phyloP scores from a whole-genome alignment of 2,329 filamentous ascomycete species.

The Penicillium frequentans region DNA sequence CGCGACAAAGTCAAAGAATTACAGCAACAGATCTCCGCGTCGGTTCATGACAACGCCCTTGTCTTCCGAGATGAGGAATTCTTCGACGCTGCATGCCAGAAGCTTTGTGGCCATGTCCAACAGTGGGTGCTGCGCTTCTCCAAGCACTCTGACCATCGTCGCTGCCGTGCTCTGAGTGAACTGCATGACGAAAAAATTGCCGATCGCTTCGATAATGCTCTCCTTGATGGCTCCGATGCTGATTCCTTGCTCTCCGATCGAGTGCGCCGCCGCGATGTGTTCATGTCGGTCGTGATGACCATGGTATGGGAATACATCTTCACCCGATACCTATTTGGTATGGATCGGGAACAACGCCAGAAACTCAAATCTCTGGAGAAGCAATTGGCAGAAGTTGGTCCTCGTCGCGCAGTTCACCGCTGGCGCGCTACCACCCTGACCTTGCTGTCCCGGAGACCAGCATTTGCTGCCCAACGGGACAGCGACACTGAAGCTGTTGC shows the following conservation, averaged over 20 bases:
- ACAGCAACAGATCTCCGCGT: slow-evolving; percentile 59
- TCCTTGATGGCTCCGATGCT: slow-evolving; percentile 91
- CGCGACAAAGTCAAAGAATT: slow-evolving; percentile 60
- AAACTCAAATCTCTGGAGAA: slow-evolving; percentile 97
- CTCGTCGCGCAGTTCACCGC: slow-evolving; percentile 83
- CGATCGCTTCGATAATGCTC: slow-evolving; percentile 88
- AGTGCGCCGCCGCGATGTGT: slow-evolving; percentile 84
- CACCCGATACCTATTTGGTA: slow-evolving; percentile 94
- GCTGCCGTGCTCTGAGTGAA: slow-evolving; percentile 79
- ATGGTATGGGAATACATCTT: slow-evolving; percentile 99
- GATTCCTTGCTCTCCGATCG: slow-evolving; percentile 85
- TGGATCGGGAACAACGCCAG: slow-evolving; percentile 96
- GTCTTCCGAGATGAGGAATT: slow-evolving; percentile 85
- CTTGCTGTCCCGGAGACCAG: slow-evolving; percentile 74
- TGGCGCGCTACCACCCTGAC: slow-evolving; percentile 97
- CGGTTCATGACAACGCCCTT: slow-evolving; percentile 71
- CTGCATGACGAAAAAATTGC: slow-evolving; percentile 91
- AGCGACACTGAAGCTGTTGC: slow-evolving; percentile 96
- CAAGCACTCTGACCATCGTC: slow-evolving; percentile 91
- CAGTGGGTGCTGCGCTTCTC: slow-evolving; percentile 98
- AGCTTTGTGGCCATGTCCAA: slow-evolving; percentile 92
- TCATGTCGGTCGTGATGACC: slow-evolving; percentile 98
- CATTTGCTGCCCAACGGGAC: slow-evolving; percentile 79
- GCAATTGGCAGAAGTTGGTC: slow-evolving; percentile 82
- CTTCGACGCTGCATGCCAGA: slow-evolving; percentile 90